Evolutionary conservation across 148 eudicot species (phyloP), one percentile per base, ranked within the genome.

Genomic region (Silene conica): DNA sequence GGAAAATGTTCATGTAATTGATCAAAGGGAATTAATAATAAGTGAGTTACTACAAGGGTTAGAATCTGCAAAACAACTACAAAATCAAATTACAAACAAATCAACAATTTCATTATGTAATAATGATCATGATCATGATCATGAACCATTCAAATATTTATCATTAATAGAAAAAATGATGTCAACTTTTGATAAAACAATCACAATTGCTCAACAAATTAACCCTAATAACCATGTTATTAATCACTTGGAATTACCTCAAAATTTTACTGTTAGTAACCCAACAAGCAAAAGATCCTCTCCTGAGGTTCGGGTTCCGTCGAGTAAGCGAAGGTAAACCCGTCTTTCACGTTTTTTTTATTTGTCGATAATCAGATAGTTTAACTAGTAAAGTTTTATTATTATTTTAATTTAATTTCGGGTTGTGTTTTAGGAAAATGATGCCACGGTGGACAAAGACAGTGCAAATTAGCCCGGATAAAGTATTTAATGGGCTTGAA

Each of bases 1-100:
- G 89, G 86, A 82, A 73, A 69, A 52, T 56, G 13, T 23, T 31
- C 68, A 59, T 31, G 58, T 34, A 38, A 18, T 41, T 71, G 83
- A 80, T 67, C 60, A 70, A 63, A 81, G 73, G 43, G 79, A 63
- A 65, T 74, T 82, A 26, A 69, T 80, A 62, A 80, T 89, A 14
- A 82, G 67, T 28, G 92, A 82, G 79, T 81, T 92, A 68, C 78
- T 54, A 6, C 83, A 84, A 78, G 97, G 95, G 38, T 76, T 73
- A 52, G 88, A 92, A 73, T 68, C 82, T 2, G 79, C 86, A 21
- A 87, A 85, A 55, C 82, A 80, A 76, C 88, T 92, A 14, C 83
- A 83, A 31, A 57, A 68, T 22, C 81, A 82, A 4, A 67, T 92
- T 13, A 67, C 48, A 22, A 50, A 63, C 14, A 59, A 68, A 20